Evolutionary conservation across 208 protist genomes (phyloP), one percentile per base, ranked within the genome.

Genomic region (Trypanosoma boissoni): DNA sequence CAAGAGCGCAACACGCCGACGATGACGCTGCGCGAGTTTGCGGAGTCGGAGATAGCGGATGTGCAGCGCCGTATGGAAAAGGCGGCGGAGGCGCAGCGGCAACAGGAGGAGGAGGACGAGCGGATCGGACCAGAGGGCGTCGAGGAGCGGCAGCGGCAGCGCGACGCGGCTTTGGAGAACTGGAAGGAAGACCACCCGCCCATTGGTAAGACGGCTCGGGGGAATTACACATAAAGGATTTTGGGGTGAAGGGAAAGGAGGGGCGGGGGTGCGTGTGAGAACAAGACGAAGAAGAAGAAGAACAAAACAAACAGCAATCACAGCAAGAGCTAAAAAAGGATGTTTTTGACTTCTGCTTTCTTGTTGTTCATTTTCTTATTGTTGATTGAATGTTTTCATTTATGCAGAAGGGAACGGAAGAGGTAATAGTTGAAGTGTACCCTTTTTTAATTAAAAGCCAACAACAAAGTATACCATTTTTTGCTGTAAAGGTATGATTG

Each of bases 101-200:
- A 63, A 26, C 65, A 77, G 62, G 55, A 63, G 46, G 88, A 90
- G 71, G 88, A 92, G 73, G 85, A 92, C 49, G 81, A 78, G 50
- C 62, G 72, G 32, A 68, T 95, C 23, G 88, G 88, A 9, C 62
- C 65, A 3, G 88, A 95, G 1, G 88, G 88, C 24, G 73, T 95
- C 8, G 88, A 95, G 72, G 88, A 95, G 65, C 76, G 84, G 8
- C 62, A 95, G 60, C 79, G 88, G 21, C 63, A 89, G 58, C 88
- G 91, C 68, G 82, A 90, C 61, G 80, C 70, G 45, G 45, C 52
- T 32, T 84, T 86, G 80, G 72, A 72, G 3, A 64, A 95, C 50
- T 95, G 88, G 88, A 90, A 91, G 66, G 88, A 95, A 43, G 83
- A 82, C 27, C 72, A 95, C 64, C 80, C 88, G 20, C 78, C 80